Evolutionary conservation across 1,284 basidiomycete species (phyloP).

Genomic region (Microstroma glucosiphilum): DNA sequence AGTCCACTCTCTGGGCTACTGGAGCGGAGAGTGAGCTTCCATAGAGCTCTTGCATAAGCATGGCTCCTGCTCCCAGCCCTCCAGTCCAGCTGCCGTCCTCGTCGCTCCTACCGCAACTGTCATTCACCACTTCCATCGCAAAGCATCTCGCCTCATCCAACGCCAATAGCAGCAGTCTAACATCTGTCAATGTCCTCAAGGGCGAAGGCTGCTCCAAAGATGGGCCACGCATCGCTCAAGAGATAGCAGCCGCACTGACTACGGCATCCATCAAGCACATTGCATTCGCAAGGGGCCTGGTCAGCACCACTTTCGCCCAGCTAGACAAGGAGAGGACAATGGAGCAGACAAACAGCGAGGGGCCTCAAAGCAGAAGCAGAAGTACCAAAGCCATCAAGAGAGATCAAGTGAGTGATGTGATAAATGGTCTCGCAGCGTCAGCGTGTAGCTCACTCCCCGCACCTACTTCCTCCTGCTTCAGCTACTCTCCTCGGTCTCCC

Average conservation of each 20-base stretch:
- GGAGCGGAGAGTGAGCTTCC: too few relatives aligned
- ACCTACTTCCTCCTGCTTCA: not conserved
- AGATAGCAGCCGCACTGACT: conserved; percentile 5
- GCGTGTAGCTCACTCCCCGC: not conserved
- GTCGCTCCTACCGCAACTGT: not conserved
- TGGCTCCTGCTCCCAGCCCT: too few relatives aligned
- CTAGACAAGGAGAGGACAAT: not conserved
- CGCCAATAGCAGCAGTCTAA: too few relatives aligned
- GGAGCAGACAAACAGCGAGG: not conserved
- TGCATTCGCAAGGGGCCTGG: conserved; percentile 13
- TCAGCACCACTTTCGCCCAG: conserved; percentile 7
- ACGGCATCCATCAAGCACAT: conserved; percentile 10
- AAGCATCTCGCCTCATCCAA: not conserved
- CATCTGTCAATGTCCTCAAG: too few relatives aligned
- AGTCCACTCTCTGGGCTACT: too few relatives aligned
- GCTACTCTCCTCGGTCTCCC: not conserved
- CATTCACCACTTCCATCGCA: not conserved
- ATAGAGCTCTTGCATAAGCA: too few relatives aligned
- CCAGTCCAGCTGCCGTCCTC: not conserved
- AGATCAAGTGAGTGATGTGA: not conserved
- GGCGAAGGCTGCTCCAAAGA: not conserved
- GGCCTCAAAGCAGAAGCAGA: not conserved
- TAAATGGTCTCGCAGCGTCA: not conserved
- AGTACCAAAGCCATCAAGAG: not conserved
- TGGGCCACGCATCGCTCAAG: not conserved